Percentiles rank a stretch among this genome's conserved stretches.
phyloP scores from a whole-genome alignment of 108 stramenopile genomes.

The Tribonema minus region DNA sequence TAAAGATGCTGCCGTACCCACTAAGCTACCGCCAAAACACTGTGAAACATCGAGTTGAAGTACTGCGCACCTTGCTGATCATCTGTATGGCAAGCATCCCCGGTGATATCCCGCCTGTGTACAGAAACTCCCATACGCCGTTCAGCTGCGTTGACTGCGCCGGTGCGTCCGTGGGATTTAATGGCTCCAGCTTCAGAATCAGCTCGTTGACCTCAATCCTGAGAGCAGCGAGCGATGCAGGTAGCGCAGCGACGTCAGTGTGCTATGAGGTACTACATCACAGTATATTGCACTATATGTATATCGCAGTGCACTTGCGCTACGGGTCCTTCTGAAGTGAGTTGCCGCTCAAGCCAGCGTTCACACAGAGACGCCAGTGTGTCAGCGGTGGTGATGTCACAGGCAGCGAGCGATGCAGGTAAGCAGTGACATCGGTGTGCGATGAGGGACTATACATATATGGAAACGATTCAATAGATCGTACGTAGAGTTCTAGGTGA shows the following conservation, averaged over 20 bases:
- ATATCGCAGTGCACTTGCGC: not conserved
- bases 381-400: not conserved
- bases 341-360: not conserved
- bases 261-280: not conserved
- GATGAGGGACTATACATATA: too few species aligned
- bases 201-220: constrained; percentile 45
- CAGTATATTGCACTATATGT: not conserved
- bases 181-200: constrained; percentile 36
- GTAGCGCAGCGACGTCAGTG: not conserved
- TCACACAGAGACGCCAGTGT: not conserved
- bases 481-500: too few species aligned
- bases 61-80: too few species aligned
- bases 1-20: too few species aligned
- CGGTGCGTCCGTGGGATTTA: constrained; percentile 36
- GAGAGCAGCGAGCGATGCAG: not conserved
- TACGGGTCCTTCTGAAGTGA: not conserved
- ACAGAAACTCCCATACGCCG: constrained; percentile 44
- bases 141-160: constrained; percentile 14
- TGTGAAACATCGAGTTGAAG: too few species aligned
- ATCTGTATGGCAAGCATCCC: constrained; percentile 38
- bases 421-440: too few species aligned
- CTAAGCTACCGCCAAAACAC: too few species aligned
- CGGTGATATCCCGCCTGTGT: constrained; percentile 33
- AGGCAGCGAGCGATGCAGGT: not conserved
- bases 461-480: too few species aligned